A percentile compares a stretch with the other conserved stretches of the same genome.
phyloP scores from a whole-genome alignment of 2,329 filamentous ascomycete genomes.

The Colletotrichum sidae region DNA sequence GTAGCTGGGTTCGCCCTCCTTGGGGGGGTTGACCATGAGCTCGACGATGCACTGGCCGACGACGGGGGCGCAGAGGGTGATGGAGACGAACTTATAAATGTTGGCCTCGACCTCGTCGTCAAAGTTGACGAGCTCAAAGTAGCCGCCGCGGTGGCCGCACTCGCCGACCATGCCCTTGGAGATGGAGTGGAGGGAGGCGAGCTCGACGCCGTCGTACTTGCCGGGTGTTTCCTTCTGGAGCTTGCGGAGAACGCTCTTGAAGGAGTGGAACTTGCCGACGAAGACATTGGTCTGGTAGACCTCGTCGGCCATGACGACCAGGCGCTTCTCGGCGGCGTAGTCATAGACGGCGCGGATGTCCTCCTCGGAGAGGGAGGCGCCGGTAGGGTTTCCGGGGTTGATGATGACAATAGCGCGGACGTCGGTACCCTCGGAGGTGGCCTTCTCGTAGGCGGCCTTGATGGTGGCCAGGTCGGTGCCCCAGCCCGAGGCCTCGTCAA shows the following conservation, averaged over 20 bases:
- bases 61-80: conserved; percentile 95
- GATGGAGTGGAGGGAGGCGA: conserved; percentile 91
- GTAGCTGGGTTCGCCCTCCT: conserved; percentile 84
- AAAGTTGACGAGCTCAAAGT: conserved; percentile 96
- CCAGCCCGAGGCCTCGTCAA: conserved; percentile 89
- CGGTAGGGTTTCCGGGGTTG: conserved; percentile 98
- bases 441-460: conserved; percentile 77
- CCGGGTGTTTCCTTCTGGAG: conserved; percentile 81
- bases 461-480: conserved; percentile 88
- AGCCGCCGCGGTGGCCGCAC: conserved; percentile 96
- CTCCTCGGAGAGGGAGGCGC: conserved; percentile 81
- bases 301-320: conserved; percentile 95
- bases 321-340: conserved; percentile 84
- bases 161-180: conserved; percentile 99
- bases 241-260: conserved; percentile 88
- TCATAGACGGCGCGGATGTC: conserved; percentile 89
- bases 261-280: conserved; percentile 91
- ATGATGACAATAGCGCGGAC: conserved; percentile 96
- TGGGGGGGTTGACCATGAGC: conserved; percentile 96
- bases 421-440: conserved; percentile 81
- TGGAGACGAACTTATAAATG: conserved; percentile 99
- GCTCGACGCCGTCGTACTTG: conserved; percentile 86
- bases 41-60: conserved; percentile 96
- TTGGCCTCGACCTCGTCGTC: conserved; percentile 86
- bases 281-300: conserved; percentile 99